phyloP scores from a whole-genome alignment of 768 basidiomycete species.

The Mycena indigotica region DNA sequence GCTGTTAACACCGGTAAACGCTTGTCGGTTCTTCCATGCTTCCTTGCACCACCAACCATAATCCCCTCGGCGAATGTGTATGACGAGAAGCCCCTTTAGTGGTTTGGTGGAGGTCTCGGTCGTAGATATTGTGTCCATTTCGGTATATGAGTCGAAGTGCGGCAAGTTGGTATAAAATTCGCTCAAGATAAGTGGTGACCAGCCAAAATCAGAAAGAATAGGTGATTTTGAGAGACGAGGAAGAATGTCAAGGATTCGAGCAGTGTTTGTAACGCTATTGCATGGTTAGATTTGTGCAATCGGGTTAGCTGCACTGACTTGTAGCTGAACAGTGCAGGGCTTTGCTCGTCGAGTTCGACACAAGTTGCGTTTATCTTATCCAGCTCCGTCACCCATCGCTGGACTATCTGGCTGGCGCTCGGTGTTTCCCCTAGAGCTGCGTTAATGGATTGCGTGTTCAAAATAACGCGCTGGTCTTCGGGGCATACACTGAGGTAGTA shows the following conservation, averaged over 20 bases:
- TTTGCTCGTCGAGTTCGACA: slow-evolving; percentile 9
- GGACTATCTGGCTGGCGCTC: slow-evolving; percentile 8
- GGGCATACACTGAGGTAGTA: slow-evolving; percentile 56
- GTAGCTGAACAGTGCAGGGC: slow-evolving; percentile 16
- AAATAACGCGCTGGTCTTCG: slow-evolving; percentile 4
- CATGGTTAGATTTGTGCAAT: neutral
- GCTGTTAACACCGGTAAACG: slow-evolving; percentile 56
- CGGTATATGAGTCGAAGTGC: slow-evolving; percentile 33
- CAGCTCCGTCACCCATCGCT: slow-evolving; percentile 9
- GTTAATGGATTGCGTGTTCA: slow-evolving; percentile 7
- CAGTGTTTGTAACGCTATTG: slow-evolving; percentile 52
- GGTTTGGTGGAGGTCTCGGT: slow-evolving; percentile 21
- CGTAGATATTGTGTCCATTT: neutral
- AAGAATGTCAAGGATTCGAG: slow-evolving; percentile 47
- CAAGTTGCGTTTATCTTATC: slow-evolving; percentile 5
- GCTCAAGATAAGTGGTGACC: slow-evolving; percentile 61
- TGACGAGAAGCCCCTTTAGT: slow-evolving; percentile 52
- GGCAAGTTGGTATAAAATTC: slow-evolving; percentile 49
- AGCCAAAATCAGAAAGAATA: slow-evolving; percentile 53
- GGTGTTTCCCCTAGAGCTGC: neutral
- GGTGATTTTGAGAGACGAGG: slow-evolving; percentile 48
- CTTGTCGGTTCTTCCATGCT: slow-evolving; percentile 40
- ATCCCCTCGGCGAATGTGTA: slow-evolving; percentile 63
- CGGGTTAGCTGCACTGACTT: neutral
- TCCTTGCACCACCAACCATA: slow-evolving; percentile 49